phyloP scores from a whole-genome alignment of 179 eudicot species.

The Silene noctiflora region DNA sequence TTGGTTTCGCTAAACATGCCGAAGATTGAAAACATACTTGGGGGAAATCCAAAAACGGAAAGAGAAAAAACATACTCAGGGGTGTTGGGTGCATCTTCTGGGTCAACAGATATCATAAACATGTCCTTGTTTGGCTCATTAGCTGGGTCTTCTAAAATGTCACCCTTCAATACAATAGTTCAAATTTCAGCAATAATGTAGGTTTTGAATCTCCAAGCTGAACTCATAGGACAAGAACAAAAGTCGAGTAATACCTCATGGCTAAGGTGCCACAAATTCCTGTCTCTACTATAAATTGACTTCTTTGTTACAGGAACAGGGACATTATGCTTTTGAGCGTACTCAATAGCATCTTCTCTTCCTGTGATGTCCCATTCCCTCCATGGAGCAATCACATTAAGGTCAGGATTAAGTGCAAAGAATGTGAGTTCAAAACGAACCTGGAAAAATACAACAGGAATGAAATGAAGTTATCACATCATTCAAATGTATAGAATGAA shows the following conservation, averaged over 20 bases:
- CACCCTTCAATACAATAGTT: slow-evolving; percentile 53
- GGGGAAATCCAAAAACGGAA: slow-evolving; percentile 30
- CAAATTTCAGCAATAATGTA: background rate
- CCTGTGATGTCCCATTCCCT: slow-evolving; percentile 96
- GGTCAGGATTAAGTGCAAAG: slow-evolving; percentile 83
- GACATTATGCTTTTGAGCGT: slow-evolving; percentile 87
- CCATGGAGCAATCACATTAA: slow-evolving; percentile 93
- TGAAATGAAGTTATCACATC: background rate
- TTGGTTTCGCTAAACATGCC: background rate
- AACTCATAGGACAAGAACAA: background rate
- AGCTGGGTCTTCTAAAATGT: slow-evolving; percentile 88
- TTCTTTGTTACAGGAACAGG: slow-evolving; percentile 97
- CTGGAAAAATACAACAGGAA: slow-evolving; percentile 30
- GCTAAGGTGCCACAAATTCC: slow-evolving; percentile 96
- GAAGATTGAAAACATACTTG: slow-evolving; percentile 46
- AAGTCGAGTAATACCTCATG: slow-evolving; percentile 61
- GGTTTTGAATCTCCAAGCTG: background rate
- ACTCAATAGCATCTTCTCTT: slow-evolving; percentile 95
- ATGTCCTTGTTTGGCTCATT: slow-evolving; percentile 92
- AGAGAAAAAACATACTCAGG: slow-evolving; percentile 55
- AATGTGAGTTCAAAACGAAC: slow-evolving; percentile 96
- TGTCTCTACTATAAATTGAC: slow-evolving; percentile 95
- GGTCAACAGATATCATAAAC: slow-evolving; percentile 88
- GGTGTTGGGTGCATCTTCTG: slow-evolving; percentile 81
- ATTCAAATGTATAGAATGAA: slow-evolving; percentile 14